Base-by-base conservation (phyloP, 805 yeast species). In the Saccharomyces jurei region DNA sequence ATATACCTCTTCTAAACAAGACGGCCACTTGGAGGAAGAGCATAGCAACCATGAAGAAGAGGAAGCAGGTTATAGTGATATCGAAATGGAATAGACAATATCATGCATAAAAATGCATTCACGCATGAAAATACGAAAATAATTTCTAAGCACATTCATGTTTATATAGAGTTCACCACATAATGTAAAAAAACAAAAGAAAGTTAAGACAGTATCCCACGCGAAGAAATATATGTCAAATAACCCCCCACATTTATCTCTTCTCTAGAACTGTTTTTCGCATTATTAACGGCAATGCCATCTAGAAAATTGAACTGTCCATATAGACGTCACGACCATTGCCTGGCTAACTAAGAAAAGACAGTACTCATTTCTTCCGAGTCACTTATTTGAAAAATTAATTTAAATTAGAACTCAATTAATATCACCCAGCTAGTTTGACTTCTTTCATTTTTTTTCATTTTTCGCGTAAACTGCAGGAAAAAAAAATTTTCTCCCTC, bases 1-100 rank as follows among this genome's bases (percentile, higher is more conserved):
- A 31, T 22, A 46, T 51, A 56, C 14, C 50, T 51, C 41, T 51
- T 49, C 8, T 51, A 11, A 26, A 17, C 22, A 54, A 21, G 62
- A 60, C 25, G 53, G 54, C 25, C 41, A 50, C 28, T 54, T 52
- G 14, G 61, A 53, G 59, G 63, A 57, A 58, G 60, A 50, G 10
- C 56, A 52, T 44, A 63, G 50, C 3, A 67, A 61, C 8, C 64
- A 56, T 14, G 66, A 62, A 6, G 71, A 64, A 41, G 68, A 59
- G 9, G 73, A 67, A 29, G 73, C 67, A 25, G 68, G 68, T 1
- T 64, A 66, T 55, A 66, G 77, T 63, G 79, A 75, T 57, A 73
- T 74, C 44, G 78, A 74, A 57, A 72, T 73, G 58, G 62, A 58
- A 48, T 58, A 53, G 47, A 36, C 13, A 25, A 36, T 36, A 17